phyloP scores from a whole-genome alignment of 2,329 filamentous ascomycete species.

The Capronia coronata region DNA sequence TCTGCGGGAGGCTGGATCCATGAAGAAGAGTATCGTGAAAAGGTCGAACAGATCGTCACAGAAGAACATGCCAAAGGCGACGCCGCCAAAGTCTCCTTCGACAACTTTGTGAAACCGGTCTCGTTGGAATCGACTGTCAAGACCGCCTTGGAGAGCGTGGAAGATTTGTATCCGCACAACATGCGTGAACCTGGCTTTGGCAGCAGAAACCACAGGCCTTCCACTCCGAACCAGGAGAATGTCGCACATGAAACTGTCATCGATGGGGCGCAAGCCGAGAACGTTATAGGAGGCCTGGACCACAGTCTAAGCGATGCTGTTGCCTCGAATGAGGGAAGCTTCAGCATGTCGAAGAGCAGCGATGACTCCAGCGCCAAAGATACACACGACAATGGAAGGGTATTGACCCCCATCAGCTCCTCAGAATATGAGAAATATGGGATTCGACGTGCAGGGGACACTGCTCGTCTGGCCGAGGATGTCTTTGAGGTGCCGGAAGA shows the following conservation, averaged over 20 bases:
- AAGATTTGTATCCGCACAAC: slow-evolving; percentile 73
- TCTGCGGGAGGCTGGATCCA: slow-evolving; percentile 84
- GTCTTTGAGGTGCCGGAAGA: slow-evolving; percentile 34
- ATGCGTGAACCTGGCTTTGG: slow-evolving; percentile 34
- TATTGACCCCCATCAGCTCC: slow-evolving; percentile 24
- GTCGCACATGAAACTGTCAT: slow-evolving; percentile 4
- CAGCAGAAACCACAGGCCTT: background rate
- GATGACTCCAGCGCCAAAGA: background rate
- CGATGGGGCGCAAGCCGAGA: slow-evolving; percentile 7
- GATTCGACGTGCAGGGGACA: slow-evolving; percentile 28
- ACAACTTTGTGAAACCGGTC: slow-evolving; percentile 55
- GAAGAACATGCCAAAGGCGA: slow-evolving; percentile 54
- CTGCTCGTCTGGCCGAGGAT: slow-evolving; percentile 30
- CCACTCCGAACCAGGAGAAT: background rate
- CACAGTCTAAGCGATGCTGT: background rate
- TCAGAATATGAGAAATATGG: slow-evolving; percentile 30
- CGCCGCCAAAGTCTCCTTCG: slow-evolving; percentile 50
- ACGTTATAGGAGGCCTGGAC: background rate
- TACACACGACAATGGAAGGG: background rate
- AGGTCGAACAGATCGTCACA: slow-evolving; percentile 56
- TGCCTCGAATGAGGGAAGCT: slow-evolving; percentile 1
- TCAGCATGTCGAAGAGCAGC: background rate
- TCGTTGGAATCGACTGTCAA: slow-evolving; percentile 57
- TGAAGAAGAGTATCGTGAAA: slow-evolving; percentile 70
- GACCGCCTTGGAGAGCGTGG: slow-evolving; percentile 74